These are phyloP conservation scores for Cercophora samala DNA, from an alignment of 495 filamentous ascomycete species.

Conservation along the genomic window DNA sequence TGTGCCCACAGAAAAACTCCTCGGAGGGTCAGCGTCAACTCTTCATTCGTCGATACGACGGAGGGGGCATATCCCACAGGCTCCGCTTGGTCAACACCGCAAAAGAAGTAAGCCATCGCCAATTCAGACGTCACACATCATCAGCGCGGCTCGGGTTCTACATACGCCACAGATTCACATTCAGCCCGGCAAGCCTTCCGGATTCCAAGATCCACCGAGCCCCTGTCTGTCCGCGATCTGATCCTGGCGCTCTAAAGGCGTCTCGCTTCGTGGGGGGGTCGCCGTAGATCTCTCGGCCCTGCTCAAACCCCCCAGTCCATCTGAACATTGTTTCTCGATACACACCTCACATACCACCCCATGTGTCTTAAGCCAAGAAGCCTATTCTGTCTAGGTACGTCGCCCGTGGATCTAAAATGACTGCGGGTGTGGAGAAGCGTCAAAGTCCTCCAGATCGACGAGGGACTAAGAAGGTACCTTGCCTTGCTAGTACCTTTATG, in stretches of 20 bases:
- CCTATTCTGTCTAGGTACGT: constrained; percentile 29
- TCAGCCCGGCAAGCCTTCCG: constrained; percentile 22
- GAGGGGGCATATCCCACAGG: not conserved
- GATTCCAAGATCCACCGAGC: constrained; percentile 27
- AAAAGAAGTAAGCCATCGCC: not conserved
- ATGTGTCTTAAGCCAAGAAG: constrained; percentile 25
- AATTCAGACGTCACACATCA: constrained; percentile 4
- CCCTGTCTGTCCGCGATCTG: constrained; percentile 28
- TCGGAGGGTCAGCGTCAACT: not conserved
- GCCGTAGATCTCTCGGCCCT: constrained; percentile 30
- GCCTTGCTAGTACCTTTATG: constrained; percentile 23
- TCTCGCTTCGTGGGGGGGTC: constrained; percentile 25
- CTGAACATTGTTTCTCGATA: constrained; percentile 15
- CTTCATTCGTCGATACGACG: not conserved
- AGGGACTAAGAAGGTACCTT: constrained; percentile 25
- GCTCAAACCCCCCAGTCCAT: constrained; percentile 14
- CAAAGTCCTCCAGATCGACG: constrained; percentile 22
- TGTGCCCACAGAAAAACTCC: not conserved
- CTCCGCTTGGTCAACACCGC: not conserved
- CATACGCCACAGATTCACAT: constrained; percentile 11
- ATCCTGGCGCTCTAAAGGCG: constrained; percentile 22
- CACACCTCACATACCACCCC: constrained; percentile 21
- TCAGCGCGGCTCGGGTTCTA: constrained; percentile 5
- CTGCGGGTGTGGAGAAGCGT: constrained; percentile 28
- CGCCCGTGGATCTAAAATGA: constrained; percentile 22